Evolutionary conservation across 2,329 filamentous ascomycete genomes (phyloP).

Genomic region (Clarireedia paspali): DNA sequence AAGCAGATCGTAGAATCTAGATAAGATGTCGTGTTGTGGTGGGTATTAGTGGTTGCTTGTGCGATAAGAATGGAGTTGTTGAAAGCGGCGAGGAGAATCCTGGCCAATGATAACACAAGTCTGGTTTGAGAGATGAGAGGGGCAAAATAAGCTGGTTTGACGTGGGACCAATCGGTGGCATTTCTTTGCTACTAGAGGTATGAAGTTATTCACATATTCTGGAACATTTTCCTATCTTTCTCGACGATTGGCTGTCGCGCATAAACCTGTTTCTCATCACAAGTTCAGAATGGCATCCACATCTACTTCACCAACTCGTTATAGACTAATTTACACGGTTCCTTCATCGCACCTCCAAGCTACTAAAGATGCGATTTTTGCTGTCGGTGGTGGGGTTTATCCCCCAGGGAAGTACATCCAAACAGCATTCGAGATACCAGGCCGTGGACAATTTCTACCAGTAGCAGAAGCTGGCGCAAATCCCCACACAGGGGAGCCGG

Average conservation of each 20-base stretch:
- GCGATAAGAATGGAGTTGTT: not conserved
- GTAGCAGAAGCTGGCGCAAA: conserved; percentile 46
- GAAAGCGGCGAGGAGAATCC: not conserved
- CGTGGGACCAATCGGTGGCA: not conserved
- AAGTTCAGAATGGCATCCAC: not conserved
- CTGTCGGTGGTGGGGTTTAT: conserved; percentile 47
- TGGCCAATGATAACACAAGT: not conserved
- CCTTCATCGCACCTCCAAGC: conserved; percentile 36
- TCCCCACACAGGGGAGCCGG: conserved; percentile 52
- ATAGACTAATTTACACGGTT: conserved; percentile 43
- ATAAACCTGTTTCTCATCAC: not conserved
- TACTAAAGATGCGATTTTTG: conserved; percentile 48
- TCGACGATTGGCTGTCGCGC: not conserved
- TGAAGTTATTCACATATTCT: not conserved
- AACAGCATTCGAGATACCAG: conserved; percentile 41
- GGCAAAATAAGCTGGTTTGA: no score
- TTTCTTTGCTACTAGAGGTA: not conserved
- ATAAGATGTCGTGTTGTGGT: not conserved
- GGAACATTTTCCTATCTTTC: not conserved
- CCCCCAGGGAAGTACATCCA: conserved; percentile 46
- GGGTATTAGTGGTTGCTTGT: not conserved
- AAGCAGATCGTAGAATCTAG: not conserved
- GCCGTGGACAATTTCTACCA: conserved; percentile 59
- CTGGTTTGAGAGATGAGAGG: no score
- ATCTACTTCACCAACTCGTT: conserved; percentile 13